A percentile compares a stretch with the other conserved stretches of the same genome.
These are phyloP conservation scores for Jatropha podagrica DNA, from an alignment of 441 rosid genomes.

Conservation along the genomic window DNA sequence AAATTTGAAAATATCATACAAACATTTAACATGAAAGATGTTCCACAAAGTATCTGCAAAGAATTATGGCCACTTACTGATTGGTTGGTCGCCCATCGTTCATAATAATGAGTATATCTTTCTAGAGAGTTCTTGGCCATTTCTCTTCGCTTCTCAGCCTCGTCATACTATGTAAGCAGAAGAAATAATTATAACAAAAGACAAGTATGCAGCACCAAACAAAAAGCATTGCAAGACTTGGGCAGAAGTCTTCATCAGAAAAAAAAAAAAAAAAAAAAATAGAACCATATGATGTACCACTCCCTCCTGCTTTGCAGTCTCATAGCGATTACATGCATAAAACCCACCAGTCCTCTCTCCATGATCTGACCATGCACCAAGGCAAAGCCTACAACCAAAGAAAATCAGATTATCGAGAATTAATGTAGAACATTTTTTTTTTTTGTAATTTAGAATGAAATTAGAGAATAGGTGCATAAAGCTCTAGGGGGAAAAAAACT, in stretches of 20 bases:
- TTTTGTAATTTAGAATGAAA: background rate
- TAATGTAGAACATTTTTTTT: background rate
- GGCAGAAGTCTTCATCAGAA: background rate
- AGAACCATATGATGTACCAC: slow-evolving; percentile 45
- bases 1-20: background rate
- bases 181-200: slow-evolving; percentile 7
- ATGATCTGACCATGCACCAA: slow-evolving; percentile 93
- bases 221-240: background rate
- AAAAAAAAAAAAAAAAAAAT: slow-evolving; percentile 12
- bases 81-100: slow-evolving; percentile 97
- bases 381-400: slow-evolving; percentile 74
- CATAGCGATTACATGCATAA: slow-evolving; percentile 94
- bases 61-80: slow-evolving; percentile 43
- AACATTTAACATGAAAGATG: background rate
- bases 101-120: slow-evolving; percentile 95
- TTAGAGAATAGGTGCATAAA: background rate
- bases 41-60: background rate
- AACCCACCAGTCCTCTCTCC: slow-evolving; percentile 95
- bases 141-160: slow-evolving; percentile 76
- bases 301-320: slow-evolving; percentile 92
- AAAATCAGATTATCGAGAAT: background rate
- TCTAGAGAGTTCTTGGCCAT: slow-evolving; percentile 91
- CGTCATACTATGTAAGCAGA: slow-evolving; percentile 60
- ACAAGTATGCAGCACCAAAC: background rate
- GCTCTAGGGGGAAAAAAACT: background rate